phyloP scores from a whole-genome alignment of 2,329 filamentous ascomycete species.

The Periconia macrospinosa region DNA sequence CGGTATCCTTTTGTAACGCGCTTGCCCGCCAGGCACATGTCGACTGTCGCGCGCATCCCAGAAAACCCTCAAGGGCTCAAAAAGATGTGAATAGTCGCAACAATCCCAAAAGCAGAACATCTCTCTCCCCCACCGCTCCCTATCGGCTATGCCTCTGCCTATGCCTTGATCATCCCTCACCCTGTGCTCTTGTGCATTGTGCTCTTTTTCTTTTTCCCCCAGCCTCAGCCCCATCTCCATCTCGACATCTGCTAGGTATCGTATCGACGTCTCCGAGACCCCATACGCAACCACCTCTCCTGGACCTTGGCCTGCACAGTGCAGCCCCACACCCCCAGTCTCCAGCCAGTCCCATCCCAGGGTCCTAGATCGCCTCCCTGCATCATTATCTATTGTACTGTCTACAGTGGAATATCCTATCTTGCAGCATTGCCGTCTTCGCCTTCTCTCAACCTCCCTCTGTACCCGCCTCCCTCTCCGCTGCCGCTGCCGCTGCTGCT shows the following conservation, averaged over 20 bases:
- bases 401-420: not conserved
- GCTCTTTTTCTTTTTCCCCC: not conserved
- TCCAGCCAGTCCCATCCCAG: constrained; percentile 14
- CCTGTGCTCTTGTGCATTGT: not conserved
- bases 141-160: too few species aligned
- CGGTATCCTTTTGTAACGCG: constrained; percentile 2
- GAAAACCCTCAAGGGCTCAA: constrained; percentile 30
- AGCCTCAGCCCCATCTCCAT: not conserved
- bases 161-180: not conserved
- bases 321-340: constrained; percentile 20
- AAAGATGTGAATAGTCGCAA: constrained; percentile 30
- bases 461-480: not conserved
- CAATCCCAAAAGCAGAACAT: too few species aligned
- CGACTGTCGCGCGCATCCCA: constrained; percentile 7
- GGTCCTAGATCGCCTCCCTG: constrained; percentile 23
- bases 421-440: not conserved
- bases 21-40: constrained; percentile 35
- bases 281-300: not conserved
- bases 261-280: not conserved
- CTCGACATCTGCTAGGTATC: too few species aligned
- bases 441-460: not conserved
- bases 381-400: not conserved
- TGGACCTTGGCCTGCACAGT: constrained; percentile 11
- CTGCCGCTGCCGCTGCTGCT: not conserved
- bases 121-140: constrained; percentile 2